phyloP scores from a whole-genome alignment of 257 asterid genomes.

The Salvia miltiorrhiza region DNA sequence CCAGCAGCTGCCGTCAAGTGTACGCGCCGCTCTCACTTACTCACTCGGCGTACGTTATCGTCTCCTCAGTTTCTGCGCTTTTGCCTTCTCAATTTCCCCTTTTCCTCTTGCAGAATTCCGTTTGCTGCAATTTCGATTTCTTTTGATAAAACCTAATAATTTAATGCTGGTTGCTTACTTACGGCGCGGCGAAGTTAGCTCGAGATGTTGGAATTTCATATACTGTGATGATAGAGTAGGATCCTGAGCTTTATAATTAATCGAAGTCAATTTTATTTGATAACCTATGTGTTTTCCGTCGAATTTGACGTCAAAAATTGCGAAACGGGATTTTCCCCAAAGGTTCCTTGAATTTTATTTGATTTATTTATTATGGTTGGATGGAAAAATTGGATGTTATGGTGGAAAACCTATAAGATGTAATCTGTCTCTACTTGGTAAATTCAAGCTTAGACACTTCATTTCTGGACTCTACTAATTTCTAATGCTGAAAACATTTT shows the following conservation, averaged over 20 bases:
- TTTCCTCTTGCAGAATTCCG: background rate
- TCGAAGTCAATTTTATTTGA: background rate
- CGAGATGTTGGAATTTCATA: background rate
- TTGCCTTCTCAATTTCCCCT: background rate
- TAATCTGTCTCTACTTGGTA: background rate
- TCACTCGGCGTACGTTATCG: slow-evolving; percentile 74
- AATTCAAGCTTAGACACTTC: background rate
- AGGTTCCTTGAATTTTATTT: background rate
- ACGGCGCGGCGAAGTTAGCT: background rate
- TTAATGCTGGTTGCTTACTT: background rate
- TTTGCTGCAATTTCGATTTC: background rate
- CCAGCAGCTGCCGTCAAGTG: slow-evolving; percentile 97
- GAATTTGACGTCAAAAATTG: background rate
- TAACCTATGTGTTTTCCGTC: background rate
- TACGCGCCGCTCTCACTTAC: slow-evolving; percentile 92
- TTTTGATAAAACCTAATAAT: background rate
- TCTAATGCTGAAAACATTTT: background rate
- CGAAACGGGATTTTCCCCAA: background rate
- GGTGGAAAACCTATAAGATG: background rate
- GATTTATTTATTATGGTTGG: background rate
- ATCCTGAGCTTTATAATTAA: background rate
- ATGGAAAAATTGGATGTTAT: background rate
- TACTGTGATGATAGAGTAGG: background rate
- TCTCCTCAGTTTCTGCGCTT: background rate
- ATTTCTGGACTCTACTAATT: background rate